Percentiles rank a stretch among this genome's conserved stretches.
Conservation (phyloP, 2,329 filamentous ascomycete species). For the Paraphaeosphaeria minitans region DNA sequence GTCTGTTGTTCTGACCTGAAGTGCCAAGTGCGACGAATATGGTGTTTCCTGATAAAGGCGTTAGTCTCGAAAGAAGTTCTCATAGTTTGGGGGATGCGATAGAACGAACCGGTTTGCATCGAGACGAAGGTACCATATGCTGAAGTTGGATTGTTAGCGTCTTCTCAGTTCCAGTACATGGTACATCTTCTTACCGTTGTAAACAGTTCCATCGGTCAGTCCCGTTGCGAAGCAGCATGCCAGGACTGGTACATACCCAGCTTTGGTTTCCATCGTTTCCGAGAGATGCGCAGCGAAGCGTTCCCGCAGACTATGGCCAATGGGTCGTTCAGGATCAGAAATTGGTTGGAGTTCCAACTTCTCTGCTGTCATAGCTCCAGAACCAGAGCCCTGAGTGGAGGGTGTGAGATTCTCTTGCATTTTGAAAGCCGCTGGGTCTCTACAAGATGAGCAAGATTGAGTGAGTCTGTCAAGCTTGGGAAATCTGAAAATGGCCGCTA, state of each 20-base stretch:
- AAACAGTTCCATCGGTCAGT: slow-evolving; percentile 9
- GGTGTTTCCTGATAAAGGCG: slow-evolving; percentile 57
- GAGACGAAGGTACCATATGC: slow-evolving; percentile 48
- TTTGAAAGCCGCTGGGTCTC: background rate
- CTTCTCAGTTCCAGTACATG: background rate
- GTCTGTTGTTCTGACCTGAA: slow-evolving; percentile 48
- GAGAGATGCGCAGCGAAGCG: slow-evolving; percentile 4
- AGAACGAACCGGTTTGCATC: slow-evolving; percentile 57
- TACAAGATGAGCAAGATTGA: background rate
- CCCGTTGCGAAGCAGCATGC: slow-evolving; percentile 9
- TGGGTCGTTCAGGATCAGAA: background rate
- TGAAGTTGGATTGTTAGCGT: background rate
- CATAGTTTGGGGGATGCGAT: background rate
- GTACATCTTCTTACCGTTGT: slow-evolving; percentile 6
- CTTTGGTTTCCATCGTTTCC: background rate
- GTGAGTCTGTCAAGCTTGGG: background rate
- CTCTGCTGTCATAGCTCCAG: background rate
- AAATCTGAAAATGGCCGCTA: background rate
- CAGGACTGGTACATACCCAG: slow-evolving; percentile 8
- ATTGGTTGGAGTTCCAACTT: slow-evolving; percentile 7
- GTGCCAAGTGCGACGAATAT: slow-evolving; percentile 67
- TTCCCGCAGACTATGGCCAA: background rate
- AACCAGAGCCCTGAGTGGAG: background rate
- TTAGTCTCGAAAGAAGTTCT: background rate
- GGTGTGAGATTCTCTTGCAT: background rate